A percentile compares a stretch with the other conserved stretches of the same genome.
Evolutionary conservation across 108 stramenopile species (phyloP).

Genomic region (Skeletonema grethae): DNA sequence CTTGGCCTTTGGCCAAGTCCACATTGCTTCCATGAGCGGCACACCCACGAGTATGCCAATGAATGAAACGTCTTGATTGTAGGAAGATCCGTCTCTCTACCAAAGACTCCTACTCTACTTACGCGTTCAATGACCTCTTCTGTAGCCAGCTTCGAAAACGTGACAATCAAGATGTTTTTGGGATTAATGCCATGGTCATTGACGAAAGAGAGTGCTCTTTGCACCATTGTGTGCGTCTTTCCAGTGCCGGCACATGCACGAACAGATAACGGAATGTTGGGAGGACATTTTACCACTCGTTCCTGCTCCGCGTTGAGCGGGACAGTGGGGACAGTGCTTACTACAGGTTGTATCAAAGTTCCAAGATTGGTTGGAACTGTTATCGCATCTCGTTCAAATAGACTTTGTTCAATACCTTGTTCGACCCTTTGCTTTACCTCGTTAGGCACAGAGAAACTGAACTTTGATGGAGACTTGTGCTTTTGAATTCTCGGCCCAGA

Average conservation of each 20-base stretch:
- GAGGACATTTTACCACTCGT: background rate
- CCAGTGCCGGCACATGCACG: slow-evolving; percentile 25
- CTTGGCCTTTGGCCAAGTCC: slow-evolving; percentile 8
- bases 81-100: slow-evolving; percentile 15
- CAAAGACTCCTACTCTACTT: background rate
- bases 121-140: slow-evolving; percentile 20
- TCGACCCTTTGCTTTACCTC: background rate
- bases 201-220: slow-evolving; percentile 8
- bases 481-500: background rate
- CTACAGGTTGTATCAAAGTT: background rate
- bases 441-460: background rate
- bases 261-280: slow-evolving; percentile 1
- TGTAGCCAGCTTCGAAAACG: slow-evolving; percentile 27
- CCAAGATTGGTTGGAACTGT: background rate
- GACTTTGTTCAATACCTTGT: background rate
- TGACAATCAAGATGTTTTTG: slow-evolving; percentile 16
- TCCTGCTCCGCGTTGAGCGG: background rate
- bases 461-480: background rate
- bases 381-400: background rate
- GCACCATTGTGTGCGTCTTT: slow-evolving; percentile 34
- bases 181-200: background rate
- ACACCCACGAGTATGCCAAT: slow-evolving; percentile 19
- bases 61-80: slow-evolving; percentile 26
- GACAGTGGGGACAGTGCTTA: background rate
- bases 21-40: slow-evolving; percentile 13